Percentiles rank a stretch among this genome's conserved stretches.
Conservation (phyloP, 1,284 basidiomycete species). For the Rhodofomes roseus region DNA sequence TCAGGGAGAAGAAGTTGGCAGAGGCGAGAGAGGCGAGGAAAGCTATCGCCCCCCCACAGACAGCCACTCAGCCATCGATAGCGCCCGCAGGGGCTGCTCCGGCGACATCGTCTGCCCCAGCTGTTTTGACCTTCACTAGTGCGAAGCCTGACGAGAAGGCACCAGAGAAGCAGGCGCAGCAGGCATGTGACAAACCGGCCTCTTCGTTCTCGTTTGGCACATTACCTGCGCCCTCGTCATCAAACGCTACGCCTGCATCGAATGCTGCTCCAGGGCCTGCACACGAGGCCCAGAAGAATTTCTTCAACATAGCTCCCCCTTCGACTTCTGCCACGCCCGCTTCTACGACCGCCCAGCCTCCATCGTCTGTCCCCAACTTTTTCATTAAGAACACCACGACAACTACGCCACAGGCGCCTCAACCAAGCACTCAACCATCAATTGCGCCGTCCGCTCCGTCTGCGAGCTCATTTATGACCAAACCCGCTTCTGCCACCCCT, state of each 20-base stretch:
- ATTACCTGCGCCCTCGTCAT: background rate
- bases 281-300: slow-evolving; percentile 10
- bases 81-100: slow-evolving; percentile 12
- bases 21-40: slow-evolving; percentile 19
- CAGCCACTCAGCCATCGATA: slow-evolving; percentile 6
- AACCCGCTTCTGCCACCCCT: background rate
- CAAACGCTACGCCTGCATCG: slow-evolving; percentile 5
- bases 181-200: background rate
- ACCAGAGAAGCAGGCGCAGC: slow-evolving; percentile 9
- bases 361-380: slow-evolving; percentile 21
- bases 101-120: slow-evolving; percentile 1
- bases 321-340: slow-evolving; percentile 14
- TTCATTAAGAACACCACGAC: slow-evolving; percentile 9
- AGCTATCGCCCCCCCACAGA: background rate
- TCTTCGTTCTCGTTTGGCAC: slow-evolving; percentile 10
- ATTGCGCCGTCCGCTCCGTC: background rate
- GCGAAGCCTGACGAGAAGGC: slow-evolving; percentile 11
- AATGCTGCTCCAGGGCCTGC: slow-evolving; percentile 5
- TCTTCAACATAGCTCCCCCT: slow-evolving; percentile 9
- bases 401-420: background rate
- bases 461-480: background rate
- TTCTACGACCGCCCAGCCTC: background rate
- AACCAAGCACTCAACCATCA: background rate
- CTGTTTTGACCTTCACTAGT: background rate
- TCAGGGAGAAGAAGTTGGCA: slow-evolving; percentile 25